Percentiles rank a stretch among this genome's conserved stretches.
phyloP scores from a whole-genome alignment of 768 basidiomycete genomes.

The Leccinellum rugosiceps region DNA sequence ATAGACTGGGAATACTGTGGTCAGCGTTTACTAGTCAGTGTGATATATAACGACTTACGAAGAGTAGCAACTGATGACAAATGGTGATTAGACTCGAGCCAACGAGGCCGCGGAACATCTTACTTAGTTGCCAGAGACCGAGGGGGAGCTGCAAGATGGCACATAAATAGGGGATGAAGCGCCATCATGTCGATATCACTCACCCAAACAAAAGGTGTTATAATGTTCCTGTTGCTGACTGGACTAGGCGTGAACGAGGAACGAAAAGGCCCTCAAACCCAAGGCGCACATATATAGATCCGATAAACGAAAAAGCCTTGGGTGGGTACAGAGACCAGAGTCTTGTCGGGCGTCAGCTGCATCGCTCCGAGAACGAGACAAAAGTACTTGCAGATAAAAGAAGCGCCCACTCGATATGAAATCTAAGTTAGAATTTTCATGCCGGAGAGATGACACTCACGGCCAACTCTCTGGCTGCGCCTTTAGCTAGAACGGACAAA shows the following conservation, averaged over 20 bases:
- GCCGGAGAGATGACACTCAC: not conserved
- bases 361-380: not conserved
- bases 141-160: not conserved
- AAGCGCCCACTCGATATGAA: not conserved
- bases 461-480: not conserved
- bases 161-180: not conserved
- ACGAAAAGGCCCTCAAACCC: not conserved
- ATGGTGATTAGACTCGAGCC: not conserved
- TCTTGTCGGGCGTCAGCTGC: not conserved
- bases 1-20: not conserved
- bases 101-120: not conserved
- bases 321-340: not conserved
- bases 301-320: not conserved
- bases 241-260: not conserved
- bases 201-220: conserved; percentile 5
- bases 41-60: not conserved
- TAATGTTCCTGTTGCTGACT: conserved; percentile 1
- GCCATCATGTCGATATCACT: not conserved
- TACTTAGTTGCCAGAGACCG: conserved; percentile 1
- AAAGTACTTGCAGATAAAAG: not conserved
- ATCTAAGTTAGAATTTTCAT: not conserved
- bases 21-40: not conserved
- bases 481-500: not conserved
- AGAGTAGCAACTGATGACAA: not conserved
- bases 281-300: not conserved